Conservation (phyloP, 108 stramenopile species). For the Cyclostephanos invisitatus region DNA sequence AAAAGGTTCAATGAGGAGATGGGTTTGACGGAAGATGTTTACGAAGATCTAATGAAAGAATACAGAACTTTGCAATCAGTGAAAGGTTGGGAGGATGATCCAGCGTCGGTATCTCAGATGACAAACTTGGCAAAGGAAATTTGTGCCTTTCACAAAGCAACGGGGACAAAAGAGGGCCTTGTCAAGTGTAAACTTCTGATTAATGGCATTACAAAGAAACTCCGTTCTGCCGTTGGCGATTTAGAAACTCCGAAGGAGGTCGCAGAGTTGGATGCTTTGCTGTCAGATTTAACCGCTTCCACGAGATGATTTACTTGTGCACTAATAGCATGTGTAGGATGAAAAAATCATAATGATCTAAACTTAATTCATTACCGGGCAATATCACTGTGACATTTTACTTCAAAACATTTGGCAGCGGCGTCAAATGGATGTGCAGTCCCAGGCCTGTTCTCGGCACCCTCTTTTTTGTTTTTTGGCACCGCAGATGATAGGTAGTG, state of each 20-base stretch:
- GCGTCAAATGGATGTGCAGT: too few relatives aligned
- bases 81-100: conserved; percentile 73
- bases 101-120: conserved; percentile 53
- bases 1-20: conserved; percentile 68
- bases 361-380: too few relatives aligned
- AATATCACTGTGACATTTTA: too few relatives aligned
- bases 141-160: conserved; percentile 44
- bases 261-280: conserved; percentile 40
- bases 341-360: too few relatives aligned
- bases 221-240: conserved; percentile 40
- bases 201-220: conserved; percentile 64
- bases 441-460: too few relatives aligned
- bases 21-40: conserved; percentile 61
- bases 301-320: not conserved
- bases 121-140: conserved; percentile 60
- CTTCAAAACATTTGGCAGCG: too few relatives aligned
- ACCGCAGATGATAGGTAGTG: too few relatives aligned
- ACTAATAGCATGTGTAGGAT: too few relatives aligned
- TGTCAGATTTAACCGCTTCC: conserved; percentile 45
- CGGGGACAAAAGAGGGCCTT: conserved; percentile 51
- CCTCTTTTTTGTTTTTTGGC: too few relatives aligned
- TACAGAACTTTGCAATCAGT: conserved; percentile 65
- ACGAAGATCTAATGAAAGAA: conserved; percentile 82
- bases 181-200: conserved; percentile 67
- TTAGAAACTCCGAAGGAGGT: conserved; percentile 47